Evolutionary conservation across 139 green algal species (phyloP).

Genomic region (Nannochloris sp.): DNA sequence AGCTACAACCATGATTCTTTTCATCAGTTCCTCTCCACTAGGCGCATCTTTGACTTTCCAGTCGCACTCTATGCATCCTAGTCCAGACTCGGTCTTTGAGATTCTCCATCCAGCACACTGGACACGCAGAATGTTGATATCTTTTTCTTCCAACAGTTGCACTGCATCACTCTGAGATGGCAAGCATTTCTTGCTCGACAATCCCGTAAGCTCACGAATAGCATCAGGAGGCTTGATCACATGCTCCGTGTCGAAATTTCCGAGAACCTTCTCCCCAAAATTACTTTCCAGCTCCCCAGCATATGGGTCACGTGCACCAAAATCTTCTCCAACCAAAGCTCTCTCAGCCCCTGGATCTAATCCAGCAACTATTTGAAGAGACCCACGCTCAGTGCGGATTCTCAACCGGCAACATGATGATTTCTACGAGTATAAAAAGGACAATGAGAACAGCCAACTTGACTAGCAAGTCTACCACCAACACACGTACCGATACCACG

Average conservation of each 20-base stretch:
- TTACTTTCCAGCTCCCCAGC: conserved; percentile 73
- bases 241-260: conserved; percentile 85
- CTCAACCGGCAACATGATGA: background rate
- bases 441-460: too few species aligned
- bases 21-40: conserved; percentile 40
- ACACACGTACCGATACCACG: too few species aligned
- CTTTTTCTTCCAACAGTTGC: conserved; percentile 41
- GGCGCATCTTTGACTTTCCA: conserved; percentile 52
- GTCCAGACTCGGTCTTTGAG: conserved; percentile 5
- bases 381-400: background rate
- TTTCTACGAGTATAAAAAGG: background rate
- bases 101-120: conserved; percentile 53
- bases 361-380: conserved; percentile 6
- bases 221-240: conserved; percentile 58
- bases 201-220: conserved; percentile 34
- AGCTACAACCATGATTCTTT: conserved; percentile 46
- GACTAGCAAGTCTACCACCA: too few species aligned
- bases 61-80: conserved; percentile 46
- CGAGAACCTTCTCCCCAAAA: conserved; percentile 76
- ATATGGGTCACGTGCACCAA: conserved; percentile 74
- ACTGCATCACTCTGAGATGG: conserved; percentile 41
- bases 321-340: conserved; percentile 45
- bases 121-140: conserved; percentile 32
- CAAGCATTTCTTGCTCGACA: conserved; percentile 40
- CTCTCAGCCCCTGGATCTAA: conserved; percentile 15